These are phyloP conservation scores for Leucocoprinus birnbaumii DNA, from an alignment of 768 basidiomycete genomes.

Conservation along the genomic window DNA sequence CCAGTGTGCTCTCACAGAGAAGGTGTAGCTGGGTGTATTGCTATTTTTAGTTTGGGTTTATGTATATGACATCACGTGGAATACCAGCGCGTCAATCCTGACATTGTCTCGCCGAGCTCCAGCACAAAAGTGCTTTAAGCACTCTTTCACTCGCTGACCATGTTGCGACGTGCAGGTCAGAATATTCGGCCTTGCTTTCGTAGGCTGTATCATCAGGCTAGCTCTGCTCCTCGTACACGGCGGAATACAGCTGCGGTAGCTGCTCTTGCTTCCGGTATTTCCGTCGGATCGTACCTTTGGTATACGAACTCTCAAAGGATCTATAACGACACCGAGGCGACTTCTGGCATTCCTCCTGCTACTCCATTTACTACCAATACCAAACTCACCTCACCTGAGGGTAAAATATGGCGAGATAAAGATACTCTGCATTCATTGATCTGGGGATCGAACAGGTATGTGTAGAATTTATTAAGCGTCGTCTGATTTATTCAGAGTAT, in stretches of 20 bases:
- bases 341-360: conserved; percentile 10
- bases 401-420: conserved; percentile 16
- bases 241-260: conserved; percentile 16
- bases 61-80: conserved; percentile 4
- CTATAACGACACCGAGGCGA: conserved; percentile 25
- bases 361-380: conserved; percentile 9
- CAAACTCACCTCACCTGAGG: conserved; percentile 14
- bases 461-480: background rate
- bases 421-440: conserved; percentile 46
- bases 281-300: conserved; percentile 36
- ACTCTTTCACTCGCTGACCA: conserved; percentile 10
- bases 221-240: conserved; percentile 15
- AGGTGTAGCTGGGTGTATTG: background rate
- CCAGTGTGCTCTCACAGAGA: background rate
- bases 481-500: background rate
- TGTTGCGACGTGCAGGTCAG: conserved; percentile 27
- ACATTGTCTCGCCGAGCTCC: background rate
- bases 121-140: background rate
- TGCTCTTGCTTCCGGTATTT: conserved; percentile 25
- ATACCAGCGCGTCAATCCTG: background rate
- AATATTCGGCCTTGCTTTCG: conserved; percentile 21
- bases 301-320: conserved; percentile 30
- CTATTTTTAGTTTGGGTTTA: conserved; percentile 2
- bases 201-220: conserved; percentile 22
- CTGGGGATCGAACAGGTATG: conserved; percentile 78